phyloP scores from a whole-genome alignment of 805 yeast genomes.

The Cyberlindnera meyerae region DNA sequence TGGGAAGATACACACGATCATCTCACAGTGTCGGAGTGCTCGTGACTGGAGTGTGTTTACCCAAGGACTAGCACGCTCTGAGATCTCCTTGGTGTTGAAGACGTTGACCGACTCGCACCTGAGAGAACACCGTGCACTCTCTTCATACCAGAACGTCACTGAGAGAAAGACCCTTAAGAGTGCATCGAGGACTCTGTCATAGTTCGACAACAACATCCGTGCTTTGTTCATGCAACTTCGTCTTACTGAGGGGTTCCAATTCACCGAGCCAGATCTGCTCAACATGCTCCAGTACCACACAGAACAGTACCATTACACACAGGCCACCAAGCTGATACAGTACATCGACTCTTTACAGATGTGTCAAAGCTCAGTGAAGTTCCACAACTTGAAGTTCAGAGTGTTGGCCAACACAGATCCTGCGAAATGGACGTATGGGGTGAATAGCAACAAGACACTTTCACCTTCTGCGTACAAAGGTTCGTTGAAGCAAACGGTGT shows the following conservation, averaged over 20 bases:
- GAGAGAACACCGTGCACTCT: background rate
- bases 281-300: constrained; percentile 2
- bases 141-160: constrained; percentile 3
- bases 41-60: constrained; percentile 4
- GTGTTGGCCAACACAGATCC: constrained; percentile 18
- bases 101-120: constrained; percentile 4
- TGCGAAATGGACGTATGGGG: constrained; percentile 13
- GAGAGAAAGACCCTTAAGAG: constrained; percentile 1
- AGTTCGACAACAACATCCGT: background rate
- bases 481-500: constrained; percentile 6
- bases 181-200: background rate
- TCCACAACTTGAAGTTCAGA: constrained; percentile 16
- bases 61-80: constrained; percentile 8
- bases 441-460: constrained; percentile 1
- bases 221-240: constrained; percentile 3
- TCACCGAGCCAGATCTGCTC: constrained; percentile 9
- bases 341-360: constrained; percentile 2
- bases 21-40: constrained; percentile 1
- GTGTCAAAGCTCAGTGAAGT: constrained; percentile 9
- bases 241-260: constrained; percentile 3
- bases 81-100: constrained; percentile 11
- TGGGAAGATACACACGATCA: background rate
- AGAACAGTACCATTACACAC: constrained; percentile 4
- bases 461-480: constrained; percentile 10
- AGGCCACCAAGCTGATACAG: constrained; percentile 10